Evolutionary conservation across 2,329 filamentous ascomycete species (phyloP).

Genomic region (Xylaria digitata): DNA sequence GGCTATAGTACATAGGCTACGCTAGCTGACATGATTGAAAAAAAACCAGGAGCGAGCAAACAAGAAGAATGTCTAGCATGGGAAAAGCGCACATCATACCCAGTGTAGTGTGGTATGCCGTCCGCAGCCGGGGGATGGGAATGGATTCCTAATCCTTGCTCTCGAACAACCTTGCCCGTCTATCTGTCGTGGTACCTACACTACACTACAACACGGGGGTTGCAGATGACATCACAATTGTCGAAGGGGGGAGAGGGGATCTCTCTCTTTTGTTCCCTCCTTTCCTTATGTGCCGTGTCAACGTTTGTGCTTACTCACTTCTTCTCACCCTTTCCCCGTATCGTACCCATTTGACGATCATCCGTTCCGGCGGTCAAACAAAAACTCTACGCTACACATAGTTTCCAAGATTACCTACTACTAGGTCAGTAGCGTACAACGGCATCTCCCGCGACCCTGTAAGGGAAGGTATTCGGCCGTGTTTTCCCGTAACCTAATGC

Average conservation of each 20-base stretch:
- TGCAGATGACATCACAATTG: constrained; percentile 32
- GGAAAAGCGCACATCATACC: constrained; percentile 7
- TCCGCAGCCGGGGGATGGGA: neutral
- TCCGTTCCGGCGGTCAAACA: neutral
- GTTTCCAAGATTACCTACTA: neutral
- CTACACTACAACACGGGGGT: neutral
- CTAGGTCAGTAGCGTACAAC: neutral
- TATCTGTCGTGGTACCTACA: too few relatives aligned
- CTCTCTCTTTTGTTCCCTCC: neutral
- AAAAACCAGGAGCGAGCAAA: neutral
- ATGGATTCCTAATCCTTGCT: too few relatives aligned
- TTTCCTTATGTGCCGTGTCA: neutral
- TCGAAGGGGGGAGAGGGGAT: constrained; percentile 1
- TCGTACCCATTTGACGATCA: neutral
- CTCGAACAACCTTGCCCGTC: constrained; percentile 18
- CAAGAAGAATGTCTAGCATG: neutral
- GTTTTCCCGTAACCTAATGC: neutral
- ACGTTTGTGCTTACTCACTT: too few relatives aligned
- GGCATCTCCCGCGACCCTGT: too few relatives aligned
- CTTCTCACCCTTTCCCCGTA: too few relatives aligned
- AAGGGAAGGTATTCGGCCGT: neutral
- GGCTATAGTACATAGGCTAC: too few relatives aligned
- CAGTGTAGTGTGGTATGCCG: neutral
- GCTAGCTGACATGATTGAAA: neutral
- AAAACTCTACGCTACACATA: neutral